Percentiles rank a stretch among this genome's conserved stretches.
Evolutionary conservation across 2,329 filamentous ascomycete species (phyloP).

Genomic region (Fusarium nematophilum): DNA sequence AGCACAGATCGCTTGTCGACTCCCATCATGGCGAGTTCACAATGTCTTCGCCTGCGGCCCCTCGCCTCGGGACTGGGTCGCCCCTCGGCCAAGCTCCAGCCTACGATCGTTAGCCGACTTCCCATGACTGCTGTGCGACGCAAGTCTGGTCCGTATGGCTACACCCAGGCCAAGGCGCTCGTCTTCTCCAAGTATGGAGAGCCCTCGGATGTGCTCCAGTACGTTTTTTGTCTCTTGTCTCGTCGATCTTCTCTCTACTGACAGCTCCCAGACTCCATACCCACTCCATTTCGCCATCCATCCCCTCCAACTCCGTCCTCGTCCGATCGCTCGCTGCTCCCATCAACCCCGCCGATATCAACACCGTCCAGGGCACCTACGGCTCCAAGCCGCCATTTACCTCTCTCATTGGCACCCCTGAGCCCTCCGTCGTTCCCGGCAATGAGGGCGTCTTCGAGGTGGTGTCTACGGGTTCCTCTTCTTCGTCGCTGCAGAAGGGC

Average conservation of each 20-base stretch:
- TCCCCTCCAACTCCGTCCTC: constrained; percentile 74
- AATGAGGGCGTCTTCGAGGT: constrained; percentile 97
- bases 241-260: background rate
- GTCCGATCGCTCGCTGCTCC: constrained; percentile 90
- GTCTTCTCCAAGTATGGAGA: constrained; percentile 81
- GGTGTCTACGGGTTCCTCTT: constrained; percentile 72
- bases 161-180: constrained; percentile 86
- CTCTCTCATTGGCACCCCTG: constrained; percentile 78
- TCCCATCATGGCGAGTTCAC: constrained; percentile 39
- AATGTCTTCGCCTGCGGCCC: constrained; percentile 36
- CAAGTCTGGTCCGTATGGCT: constrained; percentile 77
- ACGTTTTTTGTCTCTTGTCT: constrained; percentile 32
- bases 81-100: constrained; percentile 34
- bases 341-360: constrained; percentile 97
- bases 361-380: constrained; percentile 97
- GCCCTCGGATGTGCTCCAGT: constrained; percentile 76
- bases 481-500: constrained; percentile 70
- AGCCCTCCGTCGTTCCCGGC: constrained; percentile 81
- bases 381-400: constrained; percentile 85
- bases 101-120: constrained; percentile 30
- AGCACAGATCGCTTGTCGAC: background rate
- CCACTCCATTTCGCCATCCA: constrained; percentile 80
- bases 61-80: constrained; percentile 37
- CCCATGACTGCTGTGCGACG: constrained; percentile 51
- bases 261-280: constrained; percentile 67